These are phyloP conservation scores for Pythium brassicae DNA, from an alignment of 352 stramenopile genomes.

Conservation along the genomic window DNA sequence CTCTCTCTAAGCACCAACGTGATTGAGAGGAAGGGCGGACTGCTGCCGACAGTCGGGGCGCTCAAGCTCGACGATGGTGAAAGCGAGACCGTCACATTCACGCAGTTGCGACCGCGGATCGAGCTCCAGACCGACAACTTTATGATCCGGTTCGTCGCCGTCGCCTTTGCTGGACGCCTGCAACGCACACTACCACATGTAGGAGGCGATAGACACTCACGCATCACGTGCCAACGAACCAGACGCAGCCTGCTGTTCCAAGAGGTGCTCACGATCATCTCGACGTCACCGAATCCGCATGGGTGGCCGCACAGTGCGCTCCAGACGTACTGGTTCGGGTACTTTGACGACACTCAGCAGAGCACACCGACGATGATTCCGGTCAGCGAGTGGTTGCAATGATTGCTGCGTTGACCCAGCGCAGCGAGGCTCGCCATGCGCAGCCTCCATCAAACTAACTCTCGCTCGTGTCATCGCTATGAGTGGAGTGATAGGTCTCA, in stretches of 20 bases:
- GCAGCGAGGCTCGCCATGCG: too few relatives aligned
- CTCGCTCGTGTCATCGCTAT: not conserved
- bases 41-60: conserved; percentile 59
- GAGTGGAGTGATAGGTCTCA: conserved; percentile 4
- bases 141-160: conserved; percentile 39
- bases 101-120: conserved; percentile 55
- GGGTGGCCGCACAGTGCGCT: conserved; percentile 51
- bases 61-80: conserved; percentile 64
- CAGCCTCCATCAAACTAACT: not conserved
- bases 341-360: conserved; percentile 42
- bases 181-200: not conserved
- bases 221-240: not conserved
- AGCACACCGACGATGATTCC: conserved; percentile 35
- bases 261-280: conserved; percentile 64
- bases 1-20: not conserved
- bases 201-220: not conserved
- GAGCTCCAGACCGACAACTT: conserved; percentile 61
- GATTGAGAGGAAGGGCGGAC: conserved; percentile 32
- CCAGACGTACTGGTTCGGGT: conserved; percentile 79
- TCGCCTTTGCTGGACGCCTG: not conserved
- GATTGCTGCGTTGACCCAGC: not conserved
- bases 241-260: conserved; percentile 71
- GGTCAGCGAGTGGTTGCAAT: conserved; percentile 11
- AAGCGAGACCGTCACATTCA: conserved; percentile 46
- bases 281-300: conserved; percentile 54